Evolutionary conservation across 805 yeast genomes (phyloP), one percentile per base, ranked within the genome.

Genomic region (Saitoella complicata): DNA sequence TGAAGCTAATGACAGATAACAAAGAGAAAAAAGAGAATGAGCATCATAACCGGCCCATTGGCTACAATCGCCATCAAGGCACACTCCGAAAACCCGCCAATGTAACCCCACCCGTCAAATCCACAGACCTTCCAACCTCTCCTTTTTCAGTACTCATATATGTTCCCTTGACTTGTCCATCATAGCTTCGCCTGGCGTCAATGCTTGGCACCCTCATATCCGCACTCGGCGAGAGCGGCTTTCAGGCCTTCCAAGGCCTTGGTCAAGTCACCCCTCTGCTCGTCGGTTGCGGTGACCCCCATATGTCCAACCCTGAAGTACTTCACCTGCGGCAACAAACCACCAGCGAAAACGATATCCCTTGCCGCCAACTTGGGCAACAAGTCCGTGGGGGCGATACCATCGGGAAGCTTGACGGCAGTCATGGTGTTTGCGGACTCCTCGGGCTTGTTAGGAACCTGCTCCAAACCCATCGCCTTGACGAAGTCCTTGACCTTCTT

Each of bases 231-330:
- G n/a, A 79, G 67, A 0, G 70, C 67, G 40, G 62, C 64, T 50
- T 68, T 66, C 45, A 76, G 64, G 31, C 71, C 72, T 32, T 62
- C 58, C 47, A 69, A 65, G 37, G 72, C 73, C 45, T 59, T 59
- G 46, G 71, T 73, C 31, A 78, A 60, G 58, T 79, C 81, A 33
- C 70, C 69, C 49, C 74, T 66, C 45, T 65, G 62, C 36, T 64
- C 68, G 53, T 77, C 75, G 47, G 73, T 64, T 8, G 78, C 82
- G 40, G 86, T 72, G 47, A 76, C 78, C 50, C 96, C 95, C 97
- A 88, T 88, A 66, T 87, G 97, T 34, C 97, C 97, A 48, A 87
- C 77, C 64, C 97, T 75, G 68, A 88, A 83, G 67, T 87, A 87
- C 61, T 80, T 78, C 55, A 85, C 75, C 29, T 76, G 84, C 62